Base-by-base conservation (phyloP, 805 yeast species). In the Candida rishiriensis region DNA sequence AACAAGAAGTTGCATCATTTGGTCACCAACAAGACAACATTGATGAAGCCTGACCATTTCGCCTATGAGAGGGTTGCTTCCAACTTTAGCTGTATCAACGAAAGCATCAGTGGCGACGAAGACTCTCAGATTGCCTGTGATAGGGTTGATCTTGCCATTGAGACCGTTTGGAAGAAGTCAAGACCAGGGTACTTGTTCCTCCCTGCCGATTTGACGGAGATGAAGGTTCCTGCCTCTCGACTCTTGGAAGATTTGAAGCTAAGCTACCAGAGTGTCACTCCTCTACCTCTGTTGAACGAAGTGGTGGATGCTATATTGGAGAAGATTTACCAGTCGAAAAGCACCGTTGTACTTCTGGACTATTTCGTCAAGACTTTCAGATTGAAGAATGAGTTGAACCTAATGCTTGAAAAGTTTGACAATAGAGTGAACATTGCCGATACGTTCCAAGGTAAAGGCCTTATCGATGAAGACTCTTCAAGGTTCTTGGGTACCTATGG, bases 121-220 rank as follows among this genome's bases (percentile, higher is more conserved):
- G 72, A 77, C 54, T 67, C 75, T 1, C 53, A 57, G 0, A 62
- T 64, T 5, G 85, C 83, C 0, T 72, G 82, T 41, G 68, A 65
- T n/a, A 79, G 83, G 58, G 76, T 90, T 42, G 97, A 90, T 63
- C 66, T 69, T 14, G 87, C 86, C 4, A 74, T 90, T 42, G 59
- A 61, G 34, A 68, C 73, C 17, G 76, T 87, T 39, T 70, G 78
- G 59, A 68, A 61, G 36, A 69, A 75, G 39, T 78, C 83, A 16
- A 78, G 87, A 61, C 97, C 97, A 0, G 97, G 95, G 7, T 88
- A 86, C 56, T 61, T 90, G 38, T 88, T 80, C 59, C 65, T 90
- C 38, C 97, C 97, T 1, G 68, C 76, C 38, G 93, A 89, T 60
- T 60, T 86, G 52, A 72, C 81, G 9, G 66, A 63, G 80, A 81